Percentiles rank a stretch among this genome's conserved stretches.
Conservation (phyloP, 192 early-diverging fungal genomes). For the Tieghemiomyces parasiticus region DNA sequence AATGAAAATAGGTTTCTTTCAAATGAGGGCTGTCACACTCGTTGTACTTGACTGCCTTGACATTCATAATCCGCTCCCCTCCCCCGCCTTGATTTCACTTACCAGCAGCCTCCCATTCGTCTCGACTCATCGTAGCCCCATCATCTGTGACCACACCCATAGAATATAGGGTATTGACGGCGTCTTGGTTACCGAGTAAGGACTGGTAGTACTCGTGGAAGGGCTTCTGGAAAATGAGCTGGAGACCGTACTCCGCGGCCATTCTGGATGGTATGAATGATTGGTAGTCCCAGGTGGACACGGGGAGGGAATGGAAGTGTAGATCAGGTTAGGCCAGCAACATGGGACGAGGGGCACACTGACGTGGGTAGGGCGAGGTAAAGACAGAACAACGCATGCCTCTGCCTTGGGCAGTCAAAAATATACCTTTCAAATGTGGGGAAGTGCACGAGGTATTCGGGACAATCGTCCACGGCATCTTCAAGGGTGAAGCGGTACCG, state of each 20-base stretch:
- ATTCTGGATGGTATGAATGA: constrained; percentile 41
- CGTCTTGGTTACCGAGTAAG: constrained; percentile 33
- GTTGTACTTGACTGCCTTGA: too few relatives aligned
- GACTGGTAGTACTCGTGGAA: constrained; percentile 77
- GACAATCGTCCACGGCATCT: constrained; percentile 93
- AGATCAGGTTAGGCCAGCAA: too few relatives aligned
- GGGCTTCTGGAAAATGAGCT: constrained; percentile 48
- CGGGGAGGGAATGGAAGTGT: too few relatives aligned
- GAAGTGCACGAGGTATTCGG: constrained; percentile 86
- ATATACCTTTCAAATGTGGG: constrained; percentile 58
- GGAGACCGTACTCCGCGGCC: constrained; percentile 68
- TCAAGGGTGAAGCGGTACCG: constrained; percentile 83
- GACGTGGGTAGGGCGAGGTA: too few relatives aligned
- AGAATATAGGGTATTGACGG: constrained; percentile 43
- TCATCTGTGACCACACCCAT: constrained; percentile 72
- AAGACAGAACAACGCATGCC: too few relatives aligned
- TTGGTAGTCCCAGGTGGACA: too few relatives aligned
- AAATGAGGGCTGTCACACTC: too few relatives aligned
- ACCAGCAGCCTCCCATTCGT: constrained; percentile 90
- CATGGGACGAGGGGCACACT: too few relatives aligned
- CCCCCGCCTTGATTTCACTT: too few relatives aligned
- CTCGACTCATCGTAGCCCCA: constrained; percentile 44
- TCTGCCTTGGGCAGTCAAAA: too few relatives aligned
- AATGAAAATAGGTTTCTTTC: too few relatives aligned
- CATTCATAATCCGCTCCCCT: too few relatives aligned